phyloP scores from a whole-genome alignment of 2,329 filamentous ascomycete species.

The Coniochaeta ligniaria region DNA sequence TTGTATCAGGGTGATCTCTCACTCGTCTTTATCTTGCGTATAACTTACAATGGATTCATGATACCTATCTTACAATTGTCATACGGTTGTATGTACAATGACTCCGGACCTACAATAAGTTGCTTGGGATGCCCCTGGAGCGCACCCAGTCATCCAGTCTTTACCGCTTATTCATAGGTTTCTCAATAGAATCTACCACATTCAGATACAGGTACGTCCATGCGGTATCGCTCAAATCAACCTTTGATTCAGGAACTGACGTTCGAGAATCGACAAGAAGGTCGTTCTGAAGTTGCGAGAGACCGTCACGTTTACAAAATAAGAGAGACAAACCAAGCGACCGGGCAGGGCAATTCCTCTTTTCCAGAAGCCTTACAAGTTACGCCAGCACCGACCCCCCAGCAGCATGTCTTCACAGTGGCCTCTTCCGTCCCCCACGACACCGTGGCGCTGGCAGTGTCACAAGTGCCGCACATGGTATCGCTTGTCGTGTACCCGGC shows the following conservation, averaged over 20 bases:
- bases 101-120: not conserved
- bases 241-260: too few species aligned
- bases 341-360: not conserved
- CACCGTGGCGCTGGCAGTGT: slow-evolving; percentile 26
- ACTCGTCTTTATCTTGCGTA: not conserved
- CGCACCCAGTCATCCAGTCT: too few species aligned
- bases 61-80: not conserved
- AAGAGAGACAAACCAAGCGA: too few species aligned
- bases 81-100: too few species aligned
- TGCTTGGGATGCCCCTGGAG: too few species aligned
- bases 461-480: slow-evolving; percentile 19
- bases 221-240: too few species aligned
- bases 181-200: too few species aligned
- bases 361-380: not conserved
- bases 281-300: too few species aligned
- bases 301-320: too few species aligned
- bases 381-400: not conserved
- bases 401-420: not conserved
- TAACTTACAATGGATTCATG: not conserved
- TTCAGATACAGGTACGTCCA: too few species aligned
- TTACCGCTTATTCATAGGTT: too few species aligned
- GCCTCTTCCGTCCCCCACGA: slow-evolving; percentile 6
- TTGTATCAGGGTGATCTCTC: not conserved
- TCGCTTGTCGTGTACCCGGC: slow-evolving; percentile 23
- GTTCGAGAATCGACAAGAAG: too few species aligned